A percentile compares a stretch with the other conserved stretches of the same genome.
Conservation (phyloP, 371 early-diverging fungal species). For the Rhizopus sp. region DNA sequence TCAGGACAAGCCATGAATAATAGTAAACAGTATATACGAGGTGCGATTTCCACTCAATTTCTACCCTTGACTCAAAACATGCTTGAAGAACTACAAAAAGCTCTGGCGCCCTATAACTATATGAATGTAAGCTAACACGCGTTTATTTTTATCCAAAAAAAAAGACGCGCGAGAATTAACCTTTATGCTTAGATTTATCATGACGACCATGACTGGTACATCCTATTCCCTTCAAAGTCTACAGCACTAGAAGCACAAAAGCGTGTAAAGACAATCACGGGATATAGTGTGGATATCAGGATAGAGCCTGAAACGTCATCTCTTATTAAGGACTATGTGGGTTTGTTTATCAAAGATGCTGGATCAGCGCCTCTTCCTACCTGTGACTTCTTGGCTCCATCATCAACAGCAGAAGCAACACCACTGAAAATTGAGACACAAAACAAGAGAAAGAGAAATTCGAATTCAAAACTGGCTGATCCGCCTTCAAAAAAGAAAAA, state of each 20-base stretch:
- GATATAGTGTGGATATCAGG: background rate
- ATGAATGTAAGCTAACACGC: conserved; percentile 24
- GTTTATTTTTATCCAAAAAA: background rate
- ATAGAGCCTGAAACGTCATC: background rate
- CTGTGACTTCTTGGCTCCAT: conserved; percentile 1
- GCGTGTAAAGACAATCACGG: background rate
- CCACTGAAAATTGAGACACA: background rate
- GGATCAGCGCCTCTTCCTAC: background rate
- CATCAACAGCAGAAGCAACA: too few relatives aligned
- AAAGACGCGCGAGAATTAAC: background rate
- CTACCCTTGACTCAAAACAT: conserved; percentile 52
- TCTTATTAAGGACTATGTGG: background rate
- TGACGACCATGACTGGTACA: conserved; percentile 55
- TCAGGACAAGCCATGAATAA: background rate
- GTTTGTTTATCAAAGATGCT: conserved; percentile 3
- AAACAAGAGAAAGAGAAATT: conserved; percentile 3
- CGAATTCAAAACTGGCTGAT: background rate
- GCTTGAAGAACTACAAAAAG: conserved; percentile 42
- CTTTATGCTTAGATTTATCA: conserved; percentile 36
- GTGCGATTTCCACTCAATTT: conserved; percentile 44
- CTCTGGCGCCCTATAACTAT: conserved; percentile 29
- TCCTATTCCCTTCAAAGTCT: conserved; percentile 47
- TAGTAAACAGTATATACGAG: conserved; percentile 15
- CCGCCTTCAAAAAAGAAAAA: background rate
- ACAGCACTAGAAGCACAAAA: conserved; percentile 49